Base-by-base conservation (phyloP, 2,329 filamentous ascomycete species). In the Fusarium sp. region DNA sequence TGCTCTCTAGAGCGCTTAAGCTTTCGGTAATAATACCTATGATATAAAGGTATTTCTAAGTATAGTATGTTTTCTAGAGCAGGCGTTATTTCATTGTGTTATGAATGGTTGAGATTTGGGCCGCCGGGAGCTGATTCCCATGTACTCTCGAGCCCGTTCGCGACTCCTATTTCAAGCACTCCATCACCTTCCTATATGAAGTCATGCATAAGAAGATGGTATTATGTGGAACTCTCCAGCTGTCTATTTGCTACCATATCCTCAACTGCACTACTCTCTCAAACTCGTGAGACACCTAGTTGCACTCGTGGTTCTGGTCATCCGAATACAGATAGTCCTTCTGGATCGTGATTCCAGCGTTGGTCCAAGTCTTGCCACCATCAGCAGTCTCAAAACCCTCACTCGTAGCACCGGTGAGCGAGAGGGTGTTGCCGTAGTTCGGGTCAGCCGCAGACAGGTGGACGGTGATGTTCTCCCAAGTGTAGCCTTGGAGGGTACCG, bases 281-380 rank as follows among this genome's bases (percentile, higher is more conserved):
- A 36, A 22, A 5, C 2, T 9, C 42, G 4, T 14, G 2, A 18
- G 25, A 4, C 14, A 11, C 25, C 25, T 52, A 22, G 20, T 64
- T 70, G 47, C 65, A 70, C 33, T 70, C 68, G 33, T 70, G 65
- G 20, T 70, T 36, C 68, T 65, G 60, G 22, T 70, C 45, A n/a
- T 70, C 68, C 5, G 68, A 58, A 47, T 70, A 70, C 45, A 70
- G 18, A 25, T 70, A 70, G 7, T 70, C 68, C 65, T 68, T 68
- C 29, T 70, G 36, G 31, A 70, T 68, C 7, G 60, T 68, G 6
- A 70, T 42, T 8, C 29, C 65, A 38, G 38, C 27, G 16, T 68
- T 68, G 2, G 65, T 70, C 68, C 68, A 70, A 4, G 68, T 68
- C 65, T 70, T 70, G 40, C 68, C 68, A 27, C 68, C 68, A 25